These are phyloP conservation scores for Magnaporthiopsis incrustans DNA, from an alignment of 2,329 filamentous ascomycete species.

Conservation along the genomic window DNA sequence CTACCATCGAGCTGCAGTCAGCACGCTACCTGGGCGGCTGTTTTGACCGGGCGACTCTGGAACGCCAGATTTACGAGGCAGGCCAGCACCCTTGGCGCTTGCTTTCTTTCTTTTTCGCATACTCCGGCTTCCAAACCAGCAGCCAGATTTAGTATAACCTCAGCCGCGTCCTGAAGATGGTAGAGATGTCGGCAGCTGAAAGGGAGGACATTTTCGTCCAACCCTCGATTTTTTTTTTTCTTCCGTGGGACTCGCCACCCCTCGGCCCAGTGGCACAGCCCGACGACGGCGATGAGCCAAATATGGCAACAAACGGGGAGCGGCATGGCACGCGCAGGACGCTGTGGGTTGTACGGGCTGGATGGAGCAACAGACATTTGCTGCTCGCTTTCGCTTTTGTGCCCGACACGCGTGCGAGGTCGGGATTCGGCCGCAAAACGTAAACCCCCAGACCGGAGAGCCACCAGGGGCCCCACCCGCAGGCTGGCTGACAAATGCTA, in stretches of 20 bases:
- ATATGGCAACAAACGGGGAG: neutral
- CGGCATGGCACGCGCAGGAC: neutral
- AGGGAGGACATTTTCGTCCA: neutral
- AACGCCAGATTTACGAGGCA: neutral
- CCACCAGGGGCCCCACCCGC: neutral
- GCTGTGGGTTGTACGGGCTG: neutral
- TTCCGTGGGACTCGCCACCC: neutral
- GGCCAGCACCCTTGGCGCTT: neutral
- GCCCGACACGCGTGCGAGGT: neutral
- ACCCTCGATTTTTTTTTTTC: neutral
- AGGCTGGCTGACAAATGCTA: neutral
- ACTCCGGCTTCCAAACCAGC: neutral
- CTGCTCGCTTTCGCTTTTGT: neutral
- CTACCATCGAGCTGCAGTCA: neutral
- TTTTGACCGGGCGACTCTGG: conserved; percentile 1
- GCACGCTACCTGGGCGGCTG: neutral
- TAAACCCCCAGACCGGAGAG: neutral
- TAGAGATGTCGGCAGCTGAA: neutral
- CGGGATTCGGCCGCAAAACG: neutral
- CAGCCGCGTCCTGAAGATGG: neutral
- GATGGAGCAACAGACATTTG: neutral
- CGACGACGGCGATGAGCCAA: neutral
- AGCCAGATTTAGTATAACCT: neutral
- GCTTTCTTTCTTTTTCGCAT: neutral
- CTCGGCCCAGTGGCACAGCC: neutral